Conservation (phyloP, 1,284 basidiomycete genomes). For the Puccinia horiana region DNA sequence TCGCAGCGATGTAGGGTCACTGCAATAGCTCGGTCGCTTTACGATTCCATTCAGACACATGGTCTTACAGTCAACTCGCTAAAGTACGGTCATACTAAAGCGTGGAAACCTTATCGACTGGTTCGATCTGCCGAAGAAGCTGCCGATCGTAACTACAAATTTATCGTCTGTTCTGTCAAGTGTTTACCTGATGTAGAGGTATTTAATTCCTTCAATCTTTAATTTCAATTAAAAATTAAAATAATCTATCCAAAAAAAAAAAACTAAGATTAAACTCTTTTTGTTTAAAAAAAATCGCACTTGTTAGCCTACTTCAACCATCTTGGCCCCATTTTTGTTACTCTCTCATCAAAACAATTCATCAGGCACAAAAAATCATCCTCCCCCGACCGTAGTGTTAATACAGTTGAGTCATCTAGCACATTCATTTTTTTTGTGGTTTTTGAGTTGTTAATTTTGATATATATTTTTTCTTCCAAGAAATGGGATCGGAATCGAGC, state of each 20-base stretch:
- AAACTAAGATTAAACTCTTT: too few species aligned
- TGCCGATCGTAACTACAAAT: constrained; percentile 37
- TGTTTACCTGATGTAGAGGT: constrained; percentile 54
- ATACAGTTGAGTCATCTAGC: constrained; percentile 17
- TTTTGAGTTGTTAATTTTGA: background rate
- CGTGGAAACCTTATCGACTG: constrained; percentile 51
- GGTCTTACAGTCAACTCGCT: constrained; percentile 28
- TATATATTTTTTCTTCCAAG: background rate
- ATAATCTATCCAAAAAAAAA: background rate
- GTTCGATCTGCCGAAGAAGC: constrained; percentile 51
- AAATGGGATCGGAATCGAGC: constrained; percentile 45
- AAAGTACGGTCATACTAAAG: constrained; percentile 26
- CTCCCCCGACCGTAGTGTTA: constrained; percentile 35
- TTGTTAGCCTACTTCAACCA: constrained; percentile 36
- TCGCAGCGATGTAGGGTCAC: constrained; percentile 37
- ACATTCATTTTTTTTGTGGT: background rate
- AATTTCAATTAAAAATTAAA: too few species aligned
- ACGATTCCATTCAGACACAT: constrained; percentile 22
- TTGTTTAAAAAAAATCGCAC: too few species aligned
- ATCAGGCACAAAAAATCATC: background rate
- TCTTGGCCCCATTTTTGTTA: constrained; percentile 41
- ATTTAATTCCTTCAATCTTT: too few species aligned
- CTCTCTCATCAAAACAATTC: background rate
- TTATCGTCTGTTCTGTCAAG: constrained; percentile 34
- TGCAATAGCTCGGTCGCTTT: constrained; percentile 33